These are phyloP conservation scores for cucumber (Cucumis sativus) DNA, from an alignment of 306 rosid species.

Conservation along the genomic window Cucumber_9930_V3 NC_026660.2:9560001-9560500, in stretches of 20 bases:
- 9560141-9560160: neutral
- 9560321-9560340: neutral
- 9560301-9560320: neutral
- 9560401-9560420: neutral
- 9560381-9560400: neutral
- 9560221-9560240: neutral
- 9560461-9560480: neutral
- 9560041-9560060: neutral
- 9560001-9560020: neutral
- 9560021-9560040: neutral
- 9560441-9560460: neutral
- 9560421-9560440: neutral
- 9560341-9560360: neutral
- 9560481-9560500: neutral
- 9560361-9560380: neutral
- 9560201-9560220: neutral
- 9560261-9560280: neutral
- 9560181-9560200: neutral
- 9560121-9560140: neutral
- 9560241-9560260: neutral
- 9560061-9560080: neutral
- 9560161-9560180: neutral
- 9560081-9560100: neutral
- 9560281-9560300: neutral
- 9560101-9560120: neutral